Evolutionary conservation across 768 basidiomycete genomes (phyloP), one percentile per base, ranked within the genome.

Genomic region (Rhizopogon vesiculosus): DNA sequence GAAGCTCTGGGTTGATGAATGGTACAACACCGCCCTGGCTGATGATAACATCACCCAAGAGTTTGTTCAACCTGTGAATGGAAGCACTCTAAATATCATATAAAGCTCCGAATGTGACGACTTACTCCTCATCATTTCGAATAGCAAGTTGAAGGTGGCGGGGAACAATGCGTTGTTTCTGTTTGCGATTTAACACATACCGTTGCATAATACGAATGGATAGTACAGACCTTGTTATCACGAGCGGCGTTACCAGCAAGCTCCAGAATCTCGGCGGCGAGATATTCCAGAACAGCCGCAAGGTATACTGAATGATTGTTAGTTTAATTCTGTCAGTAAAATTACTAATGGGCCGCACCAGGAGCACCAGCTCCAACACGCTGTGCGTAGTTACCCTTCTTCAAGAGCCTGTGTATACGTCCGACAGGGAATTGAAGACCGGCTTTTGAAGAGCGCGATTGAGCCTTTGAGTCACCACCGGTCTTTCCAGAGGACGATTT

Each of bases 181-280:
- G 40, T 25, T 5, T 2, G 16, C 6, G 28, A 15, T 22, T 49
- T 2, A 55, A 45, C 1, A 9, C 56, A 25, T 25, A 5, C 10
- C 56, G 48, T 3, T 7, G 1, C 5, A 40, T 1, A 29, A 3
- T 5, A 12, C 1, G 8, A 7, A 50, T 10, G 12, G 5, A 16
- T 38, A 18, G 5, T 2, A 9, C 44, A 18, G 53, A 72, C 69
- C 65, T 89, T 87, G 76, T 89, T 85, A 66, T 91, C 87, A 57
- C 85, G 81, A 48, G 89, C 88, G 38, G 84, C 82, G 63, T 84
- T 85, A 5, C 91, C 91, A 53, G 91, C 89, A 44, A 93, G 77
- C 71, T 93, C 91, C 51, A 93, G 81, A 64, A 94, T 85, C 71
- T 94, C 92, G 29, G 91, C 92, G 6, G 85, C 81, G 39, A 94